Base-by-base conservation (phyloP, 805 yeast species). In the Candida peoriensis region DNA sequence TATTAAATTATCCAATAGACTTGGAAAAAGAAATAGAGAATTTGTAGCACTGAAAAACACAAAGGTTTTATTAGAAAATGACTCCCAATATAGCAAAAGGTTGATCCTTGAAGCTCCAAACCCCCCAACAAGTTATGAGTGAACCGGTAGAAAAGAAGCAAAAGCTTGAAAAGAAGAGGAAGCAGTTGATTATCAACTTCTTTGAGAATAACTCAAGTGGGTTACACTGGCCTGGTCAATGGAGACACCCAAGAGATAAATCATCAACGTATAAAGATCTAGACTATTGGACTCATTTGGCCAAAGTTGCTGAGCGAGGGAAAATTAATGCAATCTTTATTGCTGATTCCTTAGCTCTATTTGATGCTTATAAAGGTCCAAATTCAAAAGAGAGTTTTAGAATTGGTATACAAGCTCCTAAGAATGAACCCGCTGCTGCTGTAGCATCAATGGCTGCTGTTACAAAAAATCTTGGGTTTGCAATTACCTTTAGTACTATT, bases 401-500 rank as follows among this genome's bases (percentile, higher is more conserved):
- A 2, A 47, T 42, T 32, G 68, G 32, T 29, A 62, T 36, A 64
- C 68, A 10, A 47, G 59, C 29, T 5, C 34, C 18, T 19, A 24
- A 20, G 24, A 48, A 60, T 29, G 66, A 59, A 25, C 66, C 65
- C 5, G 53, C 57, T 36, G 54, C 59, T 11, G 46, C 52, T 14
- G 51, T 61, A 14, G 43, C 58, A 15, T 50, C 52, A 20, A 56
- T 65, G 64, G 67, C 70, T 9, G 58, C 61, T 4, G 70, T 60
- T 9, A 66, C 72, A 3, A 42, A 58, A 32, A 57, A 57, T 24
- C 37, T 67, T 21, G 42, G 60, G 4, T 65, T 66, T 42, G 72
- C 67, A 6, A 44, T 66, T 24, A 67, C 72, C 3, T 61, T 62
- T 32, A 55, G 66, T n/a, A 66, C 72, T 5, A 57, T 68, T 20